Evolutionary conservation across 1,284 basidiomycete genomes (phyloP).

Genomic region (Fomitopsis pinicola): DNA sequence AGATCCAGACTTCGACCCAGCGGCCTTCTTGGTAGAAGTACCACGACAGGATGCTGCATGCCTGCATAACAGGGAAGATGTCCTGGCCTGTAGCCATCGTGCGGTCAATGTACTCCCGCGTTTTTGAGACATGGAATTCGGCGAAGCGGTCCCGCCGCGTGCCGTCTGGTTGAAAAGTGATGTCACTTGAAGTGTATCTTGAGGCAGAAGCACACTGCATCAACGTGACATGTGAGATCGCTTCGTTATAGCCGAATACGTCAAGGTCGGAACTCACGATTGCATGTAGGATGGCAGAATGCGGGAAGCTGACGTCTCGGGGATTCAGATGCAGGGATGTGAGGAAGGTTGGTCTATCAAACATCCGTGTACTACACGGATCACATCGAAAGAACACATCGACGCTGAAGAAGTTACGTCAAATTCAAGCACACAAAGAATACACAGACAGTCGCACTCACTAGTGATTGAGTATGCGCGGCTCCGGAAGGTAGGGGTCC

Average conservation of each 20-base stretch:
- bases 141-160: conserved; percentile 74
- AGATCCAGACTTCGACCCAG: conserved; percentile 89
- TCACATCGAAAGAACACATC: conserved; percentile 80
- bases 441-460: conserved; percentile 31
- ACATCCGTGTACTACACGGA: conserved; percentile 74
- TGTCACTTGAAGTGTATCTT: conserved; percentile 70
- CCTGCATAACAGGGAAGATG: conserved; percentile 81
- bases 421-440: conserved; percentile 2
- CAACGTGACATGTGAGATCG: background rate
- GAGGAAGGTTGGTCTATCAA: conserved; percentile 77
- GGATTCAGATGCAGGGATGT: conserved; percentile 72
- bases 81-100: conserved; percentile 82
- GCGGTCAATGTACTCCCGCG: conserved; percentile 77
- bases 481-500: conserved; percentile 79
- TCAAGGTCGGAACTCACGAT: conserved; percentile 41
- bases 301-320: conserved; percentile 73
- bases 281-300: conserved; percentile 77
- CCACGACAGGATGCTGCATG: conserved; percentile 79
- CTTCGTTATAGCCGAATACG: too few species aligned
- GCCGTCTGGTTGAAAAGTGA: conserved; percentile 64
- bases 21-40: conserved; percentile 85
- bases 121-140: conserved; percentile 80
- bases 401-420: conserved; percentile 42
- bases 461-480: conserved; percentile 68
- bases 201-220: conserved; percentile 77